A percentile compares a stretch with the other conserved stretches of the same genome.
Conservation (phyloP, 2,329 filamentous ascomycete species). For the Arthrobotrys conoides region DNA sequence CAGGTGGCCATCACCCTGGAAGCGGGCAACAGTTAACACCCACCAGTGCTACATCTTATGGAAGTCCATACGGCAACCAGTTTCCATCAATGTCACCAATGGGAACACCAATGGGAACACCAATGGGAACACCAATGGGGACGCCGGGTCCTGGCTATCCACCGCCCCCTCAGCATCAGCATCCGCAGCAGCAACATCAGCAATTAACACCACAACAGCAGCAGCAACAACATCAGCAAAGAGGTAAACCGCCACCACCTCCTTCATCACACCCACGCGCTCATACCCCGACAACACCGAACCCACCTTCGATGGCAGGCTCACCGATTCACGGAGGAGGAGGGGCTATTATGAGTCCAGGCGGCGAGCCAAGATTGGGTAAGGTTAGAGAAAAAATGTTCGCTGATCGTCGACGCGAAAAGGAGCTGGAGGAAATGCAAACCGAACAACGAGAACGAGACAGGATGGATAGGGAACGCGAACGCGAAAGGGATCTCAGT, state of each 20-base stretch:
- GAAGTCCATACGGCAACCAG: constrained; percentile 43
- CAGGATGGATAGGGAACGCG: constrained; percentile 65
- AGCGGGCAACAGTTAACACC: constrained; percentile 41
- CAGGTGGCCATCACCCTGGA: constrained; percentile 34
- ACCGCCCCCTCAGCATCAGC: constrained; percentile 28
- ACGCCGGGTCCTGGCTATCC: constrained; percentile 51
- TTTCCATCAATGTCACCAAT: constrained; percentile 54
- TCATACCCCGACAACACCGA: constrained; percentile 49
- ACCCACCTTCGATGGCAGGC: constrained; percentile 35
- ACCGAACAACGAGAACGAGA: constrained; percentile 54
- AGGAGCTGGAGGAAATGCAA: constrained; percentile 54
- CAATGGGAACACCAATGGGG: constrained; percentile 54
- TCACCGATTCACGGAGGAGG: constrained; percentile 52
- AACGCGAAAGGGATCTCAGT: constrained; percentile 76
- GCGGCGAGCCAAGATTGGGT: constrained; percentile 28
- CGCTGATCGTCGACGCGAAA: constrained; percentile 49
- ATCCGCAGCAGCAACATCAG: constrained; percentile 23
- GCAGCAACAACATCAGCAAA: constrained; percentile 48
- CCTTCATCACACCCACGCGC: constrained; percentile 45
- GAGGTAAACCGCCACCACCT: constrained; percentile 42
- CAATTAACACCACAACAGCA: constrained; percentile 23
- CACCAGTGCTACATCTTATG: constrained; percentile 57
- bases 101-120: constrained; percentile 55
- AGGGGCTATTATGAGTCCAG: constrained; percentile 43
- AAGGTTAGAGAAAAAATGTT: constrained; percentile 58